Evolutionary conservation across 495 filamentous ascomycete species (phyloP).

Genomic region (Neurospora sp.): DNA sequence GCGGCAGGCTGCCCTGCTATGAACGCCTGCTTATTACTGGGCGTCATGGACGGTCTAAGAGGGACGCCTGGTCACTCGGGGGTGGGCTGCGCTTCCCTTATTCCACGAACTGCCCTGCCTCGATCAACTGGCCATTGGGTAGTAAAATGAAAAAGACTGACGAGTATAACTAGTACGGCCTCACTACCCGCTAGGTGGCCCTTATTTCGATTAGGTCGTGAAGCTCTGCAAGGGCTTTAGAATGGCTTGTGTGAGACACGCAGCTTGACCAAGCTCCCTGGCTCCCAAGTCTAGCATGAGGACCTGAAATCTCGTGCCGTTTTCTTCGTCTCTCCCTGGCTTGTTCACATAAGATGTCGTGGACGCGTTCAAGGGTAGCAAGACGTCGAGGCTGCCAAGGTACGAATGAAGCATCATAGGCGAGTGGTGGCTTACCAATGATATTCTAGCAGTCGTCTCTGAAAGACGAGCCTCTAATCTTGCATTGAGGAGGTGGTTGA

Average conservation of each 20-base stretch:
- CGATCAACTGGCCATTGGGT: not conserved
- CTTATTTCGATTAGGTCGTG: not conserved
- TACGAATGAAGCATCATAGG: not conserved
- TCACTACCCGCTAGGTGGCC: not conserved
- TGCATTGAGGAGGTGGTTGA: not conserved
- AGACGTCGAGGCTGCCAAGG: not conserved
- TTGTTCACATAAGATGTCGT: not conserved
- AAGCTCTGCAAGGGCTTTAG: not conserved
- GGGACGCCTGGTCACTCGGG: not conserved
- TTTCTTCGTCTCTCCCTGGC: not conserved
- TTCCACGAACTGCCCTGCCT: not conserved
- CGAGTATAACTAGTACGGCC: not conserved
- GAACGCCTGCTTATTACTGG: not conserved
- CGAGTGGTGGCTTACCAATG: not conserved
- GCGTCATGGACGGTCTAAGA: not conserved
- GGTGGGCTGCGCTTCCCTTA: not conserved
- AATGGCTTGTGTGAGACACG: not conserved
- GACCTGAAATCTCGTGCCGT: not conserved
- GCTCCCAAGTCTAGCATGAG: not conserved
- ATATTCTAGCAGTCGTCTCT: not conserved
- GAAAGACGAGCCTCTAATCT: not conserved
- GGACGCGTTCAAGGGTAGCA: not conserved
- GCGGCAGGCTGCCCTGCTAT: not conserved
- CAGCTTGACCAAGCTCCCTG: not conserved
- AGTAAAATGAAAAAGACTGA: not conserved